phyloP scores from a whole-genome alignment of 2,329 filamentous ascomycete species.

The Chrysosporium queenslandicum region DNA sequence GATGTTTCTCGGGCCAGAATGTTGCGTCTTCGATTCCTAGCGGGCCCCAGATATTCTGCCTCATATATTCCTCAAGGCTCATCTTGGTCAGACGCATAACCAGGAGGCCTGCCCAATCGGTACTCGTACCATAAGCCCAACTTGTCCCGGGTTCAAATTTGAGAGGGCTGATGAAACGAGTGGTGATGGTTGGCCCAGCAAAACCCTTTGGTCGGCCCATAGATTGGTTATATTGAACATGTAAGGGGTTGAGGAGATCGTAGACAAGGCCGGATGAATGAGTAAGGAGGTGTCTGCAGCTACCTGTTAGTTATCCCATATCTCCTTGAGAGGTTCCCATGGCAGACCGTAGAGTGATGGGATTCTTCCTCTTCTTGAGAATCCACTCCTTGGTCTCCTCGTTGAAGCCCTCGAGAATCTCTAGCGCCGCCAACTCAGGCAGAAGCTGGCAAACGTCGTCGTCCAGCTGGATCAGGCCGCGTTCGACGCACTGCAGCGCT shows the following conservation, averaged over 20 bases:
- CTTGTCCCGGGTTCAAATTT: constrained; percentile 42
- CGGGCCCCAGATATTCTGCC: constrained; percentile 4
- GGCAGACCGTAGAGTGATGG: constrained; percentile 3
- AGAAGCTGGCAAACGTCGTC: constrained; percentile 12
- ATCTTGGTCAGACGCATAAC: constrained; percentile 9
- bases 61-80: constrained; percentile 7
- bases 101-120: constrained; percentile 43
- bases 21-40: constrained; percentile 8
- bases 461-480: constrained; percentile 13
- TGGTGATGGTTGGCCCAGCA: neutral
- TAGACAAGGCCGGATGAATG: constrained; percentile 14
- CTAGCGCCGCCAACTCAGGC: constrained; percentile 10
- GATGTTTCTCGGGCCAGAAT: constrained; percentile 5
- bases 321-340: neutral
- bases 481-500: constrained; percentile 13
- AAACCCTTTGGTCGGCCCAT: neutral
- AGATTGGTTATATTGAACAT: constrained; percentile 1
- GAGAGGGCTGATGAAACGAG: constrained; percentile 28
- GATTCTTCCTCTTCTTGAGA: constrained; percentile 4
- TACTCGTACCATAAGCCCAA: constrained; percentile 42
- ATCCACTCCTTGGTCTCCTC: neutral
- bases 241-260: neutral
- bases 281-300: constrained; percentile 9
- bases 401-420: constrained; percentile 10
- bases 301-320: neutral